Percentiles rank a stretch among this genome's conserved stretches.
Evolutionary conservation across 805 yeast genomes (phyloP).

Genomic region (Priceomyces haplophilus): DNA sequence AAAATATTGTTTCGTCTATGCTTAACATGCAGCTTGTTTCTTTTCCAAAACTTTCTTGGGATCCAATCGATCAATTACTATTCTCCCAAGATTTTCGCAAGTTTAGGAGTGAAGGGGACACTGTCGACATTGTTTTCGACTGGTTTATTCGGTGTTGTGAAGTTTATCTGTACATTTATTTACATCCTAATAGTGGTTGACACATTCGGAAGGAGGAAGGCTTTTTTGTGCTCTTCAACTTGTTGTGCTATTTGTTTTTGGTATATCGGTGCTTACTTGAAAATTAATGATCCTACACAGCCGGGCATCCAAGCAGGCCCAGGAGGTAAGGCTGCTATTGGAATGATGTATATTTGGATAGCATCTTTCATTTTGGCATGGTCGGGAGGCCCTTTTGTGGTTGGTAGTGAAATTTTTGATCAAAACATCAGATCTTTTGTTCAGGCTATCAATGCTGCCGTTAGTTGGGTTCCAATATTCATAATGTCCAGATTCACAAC

Average conservation of each 20-base stretch:
- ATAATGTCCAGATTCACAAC: slow-evolving; percentile 34
- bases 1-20: slow-evolving; percentile 26
- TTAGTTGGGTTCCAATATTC: slow-evolving; percentile 39
- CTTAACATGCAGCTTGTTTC: slow-evolving; percentile 31
- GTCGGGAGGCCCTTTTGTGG: slow-evolving; percentile 42
- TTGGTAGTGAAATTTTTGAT: slow-evolving; percentile 39
- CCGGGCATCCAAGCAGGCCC: slow-evolving; percentile 33
- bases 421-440: slow-evolving; percentile 39
- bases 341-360: slow-evolving; percentile 41
- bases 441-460: slow-evolving; percentile 40
- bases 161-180: slow-evolving; percentile 32
- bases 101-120: slow-evolving; percentile 37
- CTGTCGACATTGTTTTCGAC: slow-evolving; percentile 37
- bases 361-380: slow-evolving; percentile 40
- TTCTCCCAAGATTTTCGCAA: slow-evolving; percentile 33
- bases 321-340: slow-evolving; percentile 39
- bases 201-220: slow-evolving; percentile 32
- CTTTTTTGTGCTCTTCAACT: slow-evolving; percentile 34
- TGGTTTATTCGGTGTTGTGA: slow-evolving; percentile 40
- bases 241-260: slow-evolving; percentile 36
- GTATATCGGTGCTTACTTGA: slow-evolving; percentile 38
- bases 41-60: slow-evolving; percentile 39
- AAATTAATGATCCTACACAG: slow-evolving; percentile 31
- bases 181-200: slow-evolving; percentile 36
- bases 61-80: slow-evolving; percentile 40